A percentile compares a stretch with the other conserved stretches of the same genome.
Conservation (phyloP, 2,329 filamentous ascomycete species). For the Beauveria sp. region DNA sequence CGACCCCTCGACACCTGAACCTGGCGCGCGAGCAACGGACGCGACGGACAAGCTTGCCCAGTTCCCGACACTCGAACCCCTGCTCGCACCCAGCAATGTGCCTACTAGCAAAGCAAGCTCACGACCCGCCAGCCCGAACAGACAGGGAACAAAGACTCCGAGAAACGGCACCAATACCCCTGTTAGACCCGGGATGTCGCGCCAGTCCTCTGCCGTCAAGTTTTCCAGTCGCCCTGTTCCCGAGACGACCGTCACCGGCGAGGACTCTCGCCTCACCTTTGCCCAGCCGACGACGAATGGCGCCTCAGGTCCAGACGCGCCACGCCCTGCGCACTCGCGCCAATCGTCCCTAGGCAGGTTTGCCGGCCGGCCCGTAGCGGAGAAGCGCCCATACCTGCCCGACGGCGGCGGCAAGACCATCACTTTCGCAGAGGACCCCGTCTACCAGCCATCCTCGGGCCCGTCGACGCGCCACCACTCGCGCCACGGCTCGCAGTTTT, state of each 20-base stretch:
- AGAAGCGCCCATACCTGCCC: conserved; percentile 47
- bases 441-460: conserved; percentile 15
- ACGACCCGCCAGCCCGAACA: conserved; percentile 20
- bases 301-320: conserved; percentile 12
- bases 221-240: conserved; percentile 71
- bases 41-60: background rate
- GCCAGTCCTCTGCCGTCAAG: conserved; percentile 46
- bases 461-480: conserved; percentile 23
- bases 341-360: conserved; percentile 49
- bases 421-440: conserved; percentile 47
- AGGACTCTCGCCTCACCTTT: conserved; percentile 65
- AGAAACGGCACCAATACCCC: conserved; percentile 13
- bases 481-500: conserved; percentile 29
- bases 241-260: conserved; percentile 56
- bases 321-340: conserved; percentile 28
- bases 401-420: conserved; percentile 44
- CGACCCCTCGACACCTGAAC: background rate
- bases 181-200: conserved; percentile 40
- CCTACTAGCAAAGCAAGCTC: conserved; percentile 7
- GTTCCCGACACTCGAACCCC: background rate
- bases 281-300: conserved; percentile 27
- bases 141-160: conserved; percentile 10
- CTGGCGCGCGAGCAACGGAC: background rate
- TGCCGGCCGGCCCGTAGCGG: conserved; percentile 54
- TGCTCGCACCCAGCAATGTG: background rate